Evolutionary conservation across 305 asterid species (phyloP), one percentile per base, ranked within the genome.

Genomic region (Salvia sclarea): DNA sequence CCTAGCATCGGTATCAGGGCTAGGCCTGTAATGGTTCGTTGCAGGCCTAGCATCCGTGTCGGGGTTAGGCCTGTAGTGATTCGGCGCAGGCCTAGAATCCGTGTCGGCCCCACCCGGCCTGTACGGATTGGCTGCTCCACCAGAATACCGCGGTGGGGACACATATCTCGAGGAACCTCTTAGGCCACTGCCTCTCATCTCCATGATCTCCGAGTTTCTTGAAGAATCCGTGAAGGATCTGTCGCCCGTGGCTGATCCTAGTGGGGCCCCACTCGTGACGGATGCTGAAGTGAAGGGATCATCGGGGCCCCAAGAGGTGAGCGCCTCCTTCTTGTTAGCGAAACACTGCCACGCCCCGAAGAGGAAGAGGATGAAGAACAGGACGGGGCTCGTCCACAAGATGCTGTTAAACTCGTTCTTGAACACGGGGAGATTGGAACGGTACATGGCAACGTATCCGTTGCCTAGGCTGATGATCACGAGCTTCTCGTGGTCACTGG

Each of bases 251-350:
- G 78, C 77, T 8, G 95, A 73, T 22, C 79, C 85, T 67, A 81
- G 11, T 0, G 87, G 82, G 40, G 89, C 86, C 43, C 86, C 92
- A 49, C 55, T 68, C 2, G 86, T 59, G 69, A 31, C 82, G 0
- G 90, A 40, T 16, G 86, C 59, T 4, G 96, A 59, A 69, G 62
- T 78, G 71, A 87, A 91, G 0, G 93, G 92, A 61, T 89, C 98
- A 0, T 94, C 95, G 0, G 97, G 95, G 8, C 97, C 99, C 98
- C 98, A 94, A 0, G 96, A 83, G n/a, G 87, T 91, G 60, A 94
- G 89, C 0, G 91, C 92, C 48, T 91, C 99, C 80, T 89, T 91
- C 80, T 91, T 94, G 72, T 89, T 87, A 14, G 98, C 95, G 8
- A 94, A 91, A 58, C 89, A 91, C 63, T 94, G 97, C 85, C 88